Evolutionary conservation across 148 eudicot species (phyloP), one percentile per base, ranked within the genome.

Genomic region (Euryodendron excelsum): DNA sequence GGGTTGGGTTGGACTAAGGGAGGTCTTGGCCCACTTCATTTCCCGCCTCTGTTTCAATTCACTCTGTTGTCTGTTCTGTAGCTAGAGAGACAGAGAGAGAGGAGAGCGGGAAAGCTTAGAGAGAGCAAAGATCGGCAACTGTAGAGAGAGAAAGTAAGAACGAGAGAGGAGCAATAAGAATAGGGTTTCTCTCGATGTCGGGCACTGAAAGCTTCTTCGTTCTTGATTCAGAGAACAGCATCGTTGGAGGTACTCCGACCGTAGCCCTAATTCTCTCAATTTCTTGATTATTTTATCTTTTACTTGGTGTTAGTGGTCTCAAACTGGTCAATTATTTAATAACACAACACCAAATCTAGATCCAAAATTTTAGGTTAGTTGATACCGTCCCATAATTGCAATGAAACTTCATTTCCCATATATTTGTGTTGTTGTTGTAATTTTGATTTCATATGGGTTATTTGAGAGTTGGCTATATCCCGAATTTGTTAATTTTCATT

Each of bases 121-220:
- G 7, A 23, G 21, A 3, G 3, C 20, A 1, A 14, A 14, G 20
- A 47, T 11, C 14, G 10, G 0, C 27, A 20, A 44, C 11, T 41
- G 2, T 39, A 41, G 8, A 8, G 52, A 18, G 13, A 30, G 44
- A 30, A 12, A 1, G 70, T 3, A 30, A 56, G 55, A 12, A 12
- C 11, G 67, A 66, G 67, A 67, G 78, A 65, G 55, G 66, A 71
- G 9, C 36, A 37, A 45, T 37, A 28, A 47, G 28, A 14, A 27
- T 28, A 3, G 67, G 36, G 31, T 56, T 15, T 63, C 23, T 48
- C 47, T 47, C 58, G 78, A 72, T 66, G 84, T 53, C 81, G 84
- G 64, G 55, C 45, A 20, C 62, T 48, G 78, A 82, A 33, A 78
- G 69, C 41, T 73, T 78, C 58, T 48, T 65, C 23, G 72, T 82